Conservation (phyloP, 306 rosid species). For the Prunus armeniaca region DNA sequence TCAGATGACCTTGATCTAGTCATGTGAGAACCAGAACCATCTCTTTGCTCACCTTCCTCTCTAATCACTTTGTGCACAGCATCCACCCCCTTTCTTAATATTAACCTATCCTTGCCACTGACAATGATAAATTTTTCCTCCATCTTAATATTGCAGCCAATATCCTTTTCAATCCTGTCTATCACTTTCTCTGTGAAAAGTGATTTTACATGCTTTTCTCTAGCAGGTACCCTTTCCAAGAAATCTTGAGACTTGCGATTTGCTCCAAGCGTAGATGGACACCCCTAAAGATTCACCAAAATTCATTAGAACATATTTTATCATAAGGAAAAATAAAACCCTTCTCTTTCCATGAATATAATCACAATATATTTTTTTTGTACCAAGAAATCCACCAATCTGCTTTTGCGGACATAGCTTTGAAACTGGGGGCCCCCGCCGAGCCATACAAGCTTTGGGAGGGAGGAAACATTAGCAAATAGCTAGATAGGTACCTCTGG, state of each 20-base stretch:
- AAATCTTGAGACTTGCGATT: constrained; percentile 94
- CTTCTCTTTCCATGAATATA: background rate
- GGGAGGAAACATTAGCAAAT: too few species aligned
- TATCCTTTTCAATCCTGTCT: constrained; percentile 78
- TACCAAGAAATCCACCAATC: too few species aligned
- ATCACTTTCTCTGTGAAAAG: constrained; percentile 76
- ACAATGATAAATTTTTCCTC: constrained; percentile 91
- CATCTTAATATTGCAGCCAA: constrained; percentile 92
- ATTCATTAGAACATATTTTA: constrained; percentile 16
- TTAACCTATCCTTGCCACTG: constrained; percentile 84
- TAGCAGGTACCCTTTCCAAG: constrained; percentile 92
- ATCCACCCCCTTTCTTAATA: constrained; percentile 87
- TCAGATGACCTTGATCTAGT: constrained; percentile 86
- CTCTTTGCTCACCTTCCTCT: constrained; percentile 74
- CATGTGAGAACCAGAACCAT: constrained; percentile 63
- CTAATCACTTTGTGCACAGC: constrained; percentile 82
- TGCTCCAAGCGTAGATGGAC: constrained; percentile 97
- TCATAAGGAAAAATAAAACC: constrained; percentile 12
- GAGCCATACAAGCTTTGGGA: too few species aligned
- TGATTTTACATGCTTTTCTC: constrained; percentile 72
- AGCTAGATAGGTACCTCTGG: too few species aligned
- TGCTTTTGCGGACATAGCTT: too few species aligned
- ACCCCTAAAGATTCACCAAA: constrained; percentile 59
- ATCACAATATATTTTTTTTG: background rate
- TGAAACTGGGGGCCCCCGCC: too few species aligned